Evolutionary conservation across 805 yeast genomes (phyloP).

Genomic region (Wickerhamomyces sydowiorum): DNA sequence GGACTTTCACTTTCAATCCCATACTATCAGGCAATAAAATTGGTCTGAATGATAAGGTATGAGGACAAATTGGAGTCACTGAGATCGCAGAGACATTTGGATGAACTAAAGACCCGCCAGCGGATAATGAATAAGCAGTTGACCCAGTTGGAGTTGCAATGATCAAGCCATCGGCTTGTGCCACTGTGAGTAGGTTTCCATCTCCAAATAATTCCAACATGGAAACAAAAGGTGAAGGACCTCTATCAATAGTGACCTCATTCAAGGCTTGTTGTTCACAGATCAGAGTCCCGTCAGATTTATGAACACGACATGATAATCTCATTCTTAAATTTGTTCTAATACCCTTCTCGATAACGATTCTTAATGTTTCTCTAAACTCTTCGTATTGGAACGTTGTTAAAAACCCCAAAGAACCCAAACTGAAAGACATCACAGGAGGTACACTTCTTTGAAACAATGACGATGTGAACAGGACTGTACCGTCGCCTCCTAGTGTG

Average conservation of each 20-base stretch:
- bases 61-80: constrained; percentile 95
- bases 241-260: constrained; percentile 88
- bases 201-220: constrained; percentile 88
- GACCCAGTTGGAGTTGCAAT: constrained; percentile 95
- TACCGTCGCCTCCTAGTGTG: constrained; percentile 96
- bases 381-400: constrained; percentile 80
- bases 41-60: constrained; percentile 89
- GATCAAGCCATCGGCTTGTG: constrained; percentile 92
- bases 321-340: constrained; percentile 80
- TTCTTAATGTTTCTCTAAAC: constrained; percentile 51
- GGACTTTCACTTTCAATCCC: constrained; percentile 76
- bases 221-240: constrained; percentile 90
- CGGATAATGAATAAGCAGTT: constrained; percentile 91
- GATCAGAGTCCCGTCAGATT: constrained; percentile 28
- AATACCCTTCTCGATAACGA: constrained; percentile 65
- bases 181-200: constrained; percentile 75
- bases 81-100: constrained; percentile 91
- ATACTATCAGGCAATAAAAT: constrained; percentile 91
- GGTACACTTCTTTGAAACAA: constrained; percentile 84
- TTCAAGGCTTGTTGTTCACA: constrained; percentile 77
- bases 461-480: constrained; percentile 84
- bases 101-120: constrained; percentile 93
- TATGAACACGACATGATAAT: constrained; percentile 71
- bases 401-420: constrained; percentile 90
- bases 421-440: constrained; percentile 81